These are phyloP conservation scores for Gracilaria caudata DNA, from an alignment of 23 red algal species.

Conservation along the genomic window DNA sequence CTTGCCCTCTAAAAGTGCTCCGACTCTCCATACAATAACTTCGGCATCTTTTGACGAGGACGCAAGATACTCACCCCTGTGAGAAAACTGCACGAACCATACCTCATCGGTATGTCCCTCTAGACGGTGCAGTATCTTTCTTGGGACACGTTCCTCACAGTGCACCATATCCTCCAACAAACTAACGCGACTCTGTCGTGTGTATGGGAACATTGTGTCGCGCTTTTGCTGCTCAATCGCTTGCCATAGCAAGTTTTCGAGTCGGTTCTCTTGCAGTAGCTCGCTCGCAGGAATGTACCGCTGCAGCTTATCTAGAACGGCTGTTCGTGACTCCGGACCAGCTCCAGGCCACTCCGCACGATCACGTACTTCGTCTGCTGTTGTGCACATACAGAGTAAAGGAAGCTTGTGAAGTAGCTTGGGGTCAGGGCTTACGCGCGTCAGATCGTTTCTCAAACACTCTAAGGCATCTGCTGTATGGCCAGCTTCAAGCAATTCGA, in stretches of 20 bases:
- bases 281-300: slow-evolving; percentile 65
- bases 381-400: slow-evolving; percentile 76
- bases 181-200: slow-evolving; percentile 52
- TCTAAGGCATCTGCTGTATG: slow-evolving; percentile 57
- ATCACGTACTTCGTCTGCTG: slow-evolving; percentile 70
- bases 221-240: slow-evolving; percentile 78
- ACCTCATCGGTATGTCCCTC: slow-evolving; percentile 87
- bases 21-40: slow-evolving; percentile 75
- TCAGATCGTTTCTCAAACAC: slow-evolving; percentile 70
- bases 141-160: slow-evolving; percentile 74
- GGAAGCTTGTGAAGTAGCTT: slow-evolving; percentile 80
- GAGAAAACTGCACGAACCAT: slow-evolving; percentile 98
- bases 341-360: slow-evolving; percentile 81
- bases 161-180: slow-evolving; percentile 93
- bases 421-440: slow-evolving; percentile 55
- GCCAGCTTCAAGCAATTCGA: slow-evolving; percentile 82
- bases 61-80: slow-evolving; percentile 77
- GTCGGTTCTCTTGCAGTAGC: slow-evolving; percentile 71
- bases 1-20: slow-evolving; percentile 31
- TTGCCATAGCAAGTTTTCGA: slow-evolving; percentile 81
- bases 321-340: slow-evolving; percentile 32
- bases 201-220: slow-evolving; percentile 89
- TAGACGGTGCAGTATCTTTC: slow-evolving; percentile 57
- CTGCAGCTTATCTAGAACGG: slow-evolving; percentile 75
- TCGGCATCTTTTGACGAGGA: slow-evolving; percentile 84